phyloP scores from a whole-genome alignment of 2,329 filamentous ascomycete species.

The Penicillium sp. region DNA sequence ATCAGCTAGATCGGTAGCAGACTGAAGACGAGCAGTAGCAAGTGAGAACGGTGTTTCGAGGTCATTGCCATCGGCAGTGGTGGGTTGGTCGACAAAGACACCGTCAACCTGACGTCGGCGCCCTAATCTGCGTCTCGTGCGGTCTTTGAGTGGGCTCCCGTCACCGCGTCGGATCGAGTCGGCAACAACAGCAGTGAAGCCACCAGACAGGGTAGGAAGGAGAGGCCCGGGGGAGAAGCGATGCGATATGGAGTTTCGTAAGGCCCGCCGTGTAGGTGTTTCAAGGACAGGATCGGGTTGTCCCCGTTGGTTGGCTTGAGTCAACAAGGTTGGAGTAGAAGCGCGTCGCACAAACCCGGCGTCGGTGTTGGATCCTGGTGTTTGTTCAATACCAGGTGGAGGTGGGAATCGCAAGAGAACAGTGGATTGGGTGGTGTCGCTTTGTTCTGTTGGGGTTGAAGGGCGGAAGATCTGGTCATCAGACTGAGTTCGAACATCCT shows the following conservation, averaged over 20 bases:
- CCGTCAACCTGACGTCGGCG: constrained; percentile 33
- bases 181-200: constrained; percentile 64
- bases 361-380: constrained; percentile 11
- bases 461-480: constrained; percentile 28
- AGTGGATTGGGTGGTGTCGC: constrained; percentile 28
- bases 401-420: constrained; percentile 43
- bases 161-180: constrained; percentile 63
- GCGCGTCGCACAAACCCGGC: constrained; percentile 17
- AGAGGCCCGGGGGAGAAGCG: constrained; percentile 61
- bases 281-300: constrained; percentile 33
- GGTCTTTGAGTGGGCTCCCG: constrained; percentile 40
- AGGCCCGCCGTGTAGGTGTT: constrained; percentile 39
- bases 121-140: constrained; percentile 27
- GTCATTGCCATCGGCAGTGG: constrained; percentile 20
- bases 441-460: constrained; percentile 29
- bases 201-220: constrained; percentile 61
- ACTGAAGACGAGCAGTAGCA: constrained; percentile 29
- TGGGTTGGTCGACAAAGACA: constrained; percentile 22
- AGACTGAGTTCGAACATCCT: constrained; percentile 16
- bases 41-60: constrained; percentile 21
- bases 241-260: constrained; percentile 51
- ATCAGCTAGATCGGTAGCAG: constrained; percentile 23
- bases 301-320: constrained; percentile 21
- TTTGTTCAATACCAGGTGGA: constrained; percentile 37
- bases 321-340: constrained; percentile 19